Evolutionary conservation across 148 eudicot species (phyloP), one percentile per base, ranked within the genome.

Genomic region (Nepenthes gracilis): DNA sequence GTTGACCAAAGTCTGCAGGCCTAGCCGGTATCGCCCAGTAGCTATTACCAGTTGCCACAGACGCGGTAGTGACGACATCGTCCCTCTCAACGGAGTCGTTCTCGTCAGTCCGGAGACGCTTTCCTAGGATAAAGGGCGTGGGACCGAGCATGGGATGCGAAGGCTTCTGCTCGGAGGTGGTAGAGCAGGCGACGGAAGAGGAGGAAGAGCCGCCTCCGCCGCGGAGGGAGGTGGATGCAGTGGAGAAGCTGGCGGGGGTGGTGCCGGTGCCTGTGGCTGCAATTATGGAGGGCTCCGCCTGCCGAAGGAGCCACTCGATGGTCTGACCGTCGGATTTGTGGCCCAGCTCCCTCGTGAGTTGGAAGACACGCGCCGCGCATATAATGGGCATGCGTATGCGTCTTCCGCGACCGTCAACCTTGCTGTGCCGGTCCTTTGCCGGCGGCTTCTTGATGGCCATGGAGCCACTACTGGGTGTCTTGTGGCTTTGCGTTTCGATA

Each of bases 11-110:
- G 36, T 55, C 58, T 7, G 54, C 13, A 12, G 55, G 55, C 23
- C 58, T 33, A 5, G 58, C 36, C 36, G 58, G 58, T 32, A 55
- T 55, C 3, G 58, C 58, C 58, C 58, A 55, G 58, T 55, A 55
- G 36, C 36, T 55, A 35, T 55, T 55, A 1, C 70, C 80, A 5
- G 73, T 71, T 12, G 55, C 55, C 23, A 23, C 55, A 14, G 55
- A 12, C 8, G 35, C 13, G 0, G 75, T 61, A 6, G 58, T 35
- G 2, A 36, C 7, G 10, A 32, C 58, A 11, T 55, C 58, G 5
- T 55, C 36, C 58, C 5, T 35, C 36, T 55, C 58, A 7, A 35
- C 36, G 36, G 58, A 36, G n/a, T 55, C 58, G 6, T n/a, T 35
- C 23, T 54, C 57, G 5, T 55, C 58, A 9, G 58, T 9, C 10